Base-by-base conservation (phyloP, 1,284 basidiomycete genomes). In the Leccinum huronense region DNA sequence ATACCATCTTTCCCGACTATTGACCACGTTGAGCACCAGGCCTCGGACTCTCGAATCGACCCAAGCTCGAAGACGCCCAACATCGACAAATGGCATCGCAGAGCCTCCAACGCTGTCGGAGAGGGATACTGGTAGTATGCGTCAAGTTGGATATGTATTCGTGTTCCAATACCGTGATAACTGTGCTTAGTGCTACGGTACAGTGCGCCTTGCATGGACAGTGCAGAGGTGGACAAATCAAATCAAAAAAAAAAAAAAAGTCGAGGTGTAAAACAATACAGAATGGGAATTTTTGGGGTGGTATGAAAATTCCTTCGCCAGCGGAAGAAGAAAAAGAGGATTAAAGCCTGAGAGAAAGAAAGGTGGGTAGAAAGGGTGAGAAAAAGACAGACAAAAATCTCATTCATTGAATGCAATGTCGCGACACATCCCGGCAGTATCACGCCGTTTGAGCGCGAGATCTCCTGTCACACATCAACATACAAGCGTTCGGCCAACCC, bases 31-130 rank as follows among this genome's bases (percentile, higher is more conserved):
- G 23, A 27, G 9, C 57, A 45, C 9, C 57, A 91, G 91, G 93
- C 73, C 86, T 99, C 59, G 97, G 97, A 33, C 97, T 98, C 63
- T 88, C 89, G 9, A 95, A 96, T 72, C 99, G 97, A 74, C 97
- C 97, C 16, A 99, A 99, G 77, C 80, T 98, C 65, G 97, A 98
- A 78, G 97, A 99, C 69, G 86, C 90, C 1, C 94, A 97, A 75
- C 82, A 95, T 62, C 80, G 97, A 70, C 88, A 90, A 75, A 90
- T 94, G 86, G 93, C 93, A 5, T 88, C 89, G n/a, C 93, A 95
- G 89, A 58, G 83, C 83, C 42, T 82, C 81, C 34, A 84, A 90
- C 61, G 89, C 84, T 65, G 87, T 83, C 58, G 88, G 83, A 11
- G 86, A 84, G 14, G 87, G 87, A 67, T 76, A 71, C 62, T 72